A percentile compares a stretch with the other conserved stretches of the same genome.
Conservation (phyloP, 2,329 filamentous ascomycete species). For the Colletotrichum cordylinicola region DNA sequence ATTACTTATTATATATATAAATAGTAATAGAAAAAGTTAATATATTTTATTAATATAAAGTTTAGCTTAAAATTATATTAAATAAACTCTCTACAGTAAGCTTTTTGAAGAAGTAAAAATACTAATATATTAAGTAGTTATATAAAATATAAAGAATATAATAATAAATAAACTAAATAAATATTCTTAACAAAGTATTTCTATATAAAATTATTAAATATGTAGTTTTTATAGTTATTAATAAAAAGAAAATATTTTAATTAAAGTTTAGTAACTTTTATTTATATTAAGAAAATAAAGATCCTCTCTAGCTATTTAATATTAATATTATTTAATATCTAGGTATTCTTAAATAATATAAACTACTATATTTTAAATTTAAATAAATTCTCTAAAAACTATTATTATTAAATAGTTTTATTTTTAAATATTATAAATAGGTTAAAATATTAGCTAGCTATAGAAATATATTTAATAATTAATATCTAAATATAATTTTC, state of each 20-base stretch:
- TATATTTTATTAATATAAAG: neutral
- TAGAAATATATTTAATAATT: no score
- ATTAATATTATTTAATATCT: neutral
- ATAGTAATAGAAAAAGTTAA: neutral
- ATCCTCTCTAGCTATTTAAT: neutral
- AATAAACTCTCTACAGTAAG: neutral
- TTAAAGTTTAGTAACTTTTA: neutral
- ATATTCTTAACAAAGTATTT: neutral
- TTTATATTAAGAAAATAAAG: neutral
- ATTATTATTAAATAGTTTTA: neutral
- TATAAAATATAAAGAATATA: no score
- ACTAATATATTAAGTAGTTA: no score
- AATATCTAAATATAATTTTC: no score
- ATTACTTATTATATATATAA: neutral
- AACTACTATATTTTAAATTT: neutral
- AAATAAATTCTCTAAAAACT: neutral
- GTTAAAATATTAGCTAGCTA: no score
- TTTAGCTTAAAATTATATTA: neutral
- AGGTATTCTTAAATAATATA: neutral
- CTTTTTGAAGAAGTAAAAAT: no score
- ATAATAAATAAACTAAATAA: neutral
- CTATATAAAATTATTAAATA: neutral
- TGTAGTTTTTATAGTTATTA: neutral
- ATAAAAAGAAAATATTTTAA: neutral
- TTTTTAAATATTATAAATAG: neutral